Conservation (phyloP, 2,329 filamentous ascomycete genomes). For the Aureobasidium pullulans region DNA sequence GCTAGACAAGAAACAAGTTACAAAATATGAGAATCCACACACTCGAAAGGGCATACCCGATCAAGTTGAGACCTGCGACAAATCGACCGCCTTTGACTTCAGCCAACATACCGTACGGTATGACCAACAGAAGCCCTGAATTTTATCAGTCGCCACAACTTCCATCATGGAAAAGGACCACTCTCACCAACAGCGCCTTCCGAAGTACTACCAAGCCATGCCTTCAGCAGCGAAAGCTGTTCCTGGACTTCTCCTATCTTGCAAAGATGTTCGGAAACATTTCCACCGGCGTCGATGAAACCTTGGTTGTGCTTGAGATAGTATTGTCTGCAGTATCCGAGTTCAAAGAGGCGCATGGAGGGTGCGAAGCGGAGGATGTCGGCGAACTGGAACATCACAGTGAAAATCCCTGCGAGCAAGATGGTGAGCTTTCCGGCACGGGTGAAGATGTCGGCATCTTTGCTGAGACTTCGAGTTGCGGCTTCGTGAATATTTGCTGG, state of each 20-base stretch:
- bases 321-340: neutral
- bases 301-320: neutral
- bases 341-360: neutral
- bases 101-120: neutral
- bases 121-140: neutral
- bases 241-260: neutral
- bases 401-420: neutral
- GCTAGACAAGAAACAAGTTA: neutral
- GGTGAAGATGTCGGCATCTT: neutral
- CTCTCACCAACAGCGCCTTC: neutral
- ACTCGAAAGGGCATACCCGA: constrained; percentile 4
- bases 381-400: neutral
- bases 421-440: neutral
- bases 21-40: neutral
- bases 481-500: neutral
- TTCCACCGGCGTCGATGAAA: neutral
- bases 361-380: neutral
- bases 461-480: neutral
- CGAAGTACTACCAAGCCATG: neutral
- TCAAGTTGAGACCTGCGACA: neutral
- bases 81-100: constrained; percentile 1
- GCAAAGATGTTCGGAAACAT: neutral
- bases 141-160: neutral
- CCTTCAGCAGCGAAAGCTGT: neutral
- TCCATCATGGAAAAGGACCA: neutral